Percentiles rank a stretch among this genome's conserved stretches.
Evolutionary conservation across 2,329 filamentous ascomycete genomes (phyloP).

Genomic region (Rosellinia necatrix): DNA sequence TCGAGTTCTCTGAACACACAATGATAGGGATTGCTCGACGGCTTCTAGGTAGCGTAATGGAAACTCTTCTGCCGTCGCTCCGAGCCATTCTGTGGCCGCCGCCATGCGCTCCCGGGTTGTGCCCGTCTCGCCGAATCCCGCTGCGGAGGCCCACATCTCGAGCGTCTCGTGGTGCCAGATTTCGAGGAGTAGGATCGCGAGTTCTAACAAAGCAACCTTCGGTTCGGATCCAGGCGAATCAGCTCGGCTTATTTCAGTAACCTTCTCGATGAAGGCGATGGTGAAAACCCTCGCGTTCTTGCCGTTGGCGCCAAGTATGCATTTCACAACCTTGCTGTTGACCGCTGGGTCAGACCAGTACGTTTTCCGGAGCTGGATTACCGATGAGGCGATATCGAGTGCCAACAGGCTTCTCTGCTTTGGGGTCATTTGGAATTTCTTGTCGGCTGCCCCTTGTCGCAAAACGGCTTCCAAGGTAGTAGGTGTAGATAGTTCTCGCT

Average conservation of each 20-base stretch:
- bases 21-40: background rate
- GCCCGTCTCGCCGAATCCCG: background rate
- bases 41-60: background rate
- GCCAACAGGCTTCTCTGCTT: background rate
- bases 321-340: conserved; percentile 8
- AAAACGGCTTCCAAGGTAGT: background rate
- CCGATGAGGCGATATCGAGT: conserved; percentile 18
- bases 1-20: background rate
- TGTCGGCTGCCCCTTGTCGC: background rate
- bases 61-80: background rate
- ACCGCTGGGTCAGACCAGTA: conserved; percentile 11
- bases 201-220: conserved; percentile 29
- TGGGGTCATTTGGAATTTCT: background rate
- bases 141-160: conserved; percentile 7
- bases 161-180: conserved; percentile 33
- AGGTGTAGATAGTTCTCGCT: background rate
- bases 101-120: background rate
- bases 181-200: conserved; percentile 36
- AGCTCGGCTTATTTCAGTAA: background rate
- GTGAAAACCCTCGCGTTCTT: background rate
- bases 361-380: conserved; percentile 11
- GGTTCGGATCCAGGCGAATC: conserved; percentile 5
- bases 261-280: conserved; percentile 9
- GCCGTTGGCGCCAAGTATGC: background rate
- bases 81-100: background rate